phyloP scores from a whole-genome alignment of 768 basidiomycete species.

The Mycena kentingensis region DNA sequence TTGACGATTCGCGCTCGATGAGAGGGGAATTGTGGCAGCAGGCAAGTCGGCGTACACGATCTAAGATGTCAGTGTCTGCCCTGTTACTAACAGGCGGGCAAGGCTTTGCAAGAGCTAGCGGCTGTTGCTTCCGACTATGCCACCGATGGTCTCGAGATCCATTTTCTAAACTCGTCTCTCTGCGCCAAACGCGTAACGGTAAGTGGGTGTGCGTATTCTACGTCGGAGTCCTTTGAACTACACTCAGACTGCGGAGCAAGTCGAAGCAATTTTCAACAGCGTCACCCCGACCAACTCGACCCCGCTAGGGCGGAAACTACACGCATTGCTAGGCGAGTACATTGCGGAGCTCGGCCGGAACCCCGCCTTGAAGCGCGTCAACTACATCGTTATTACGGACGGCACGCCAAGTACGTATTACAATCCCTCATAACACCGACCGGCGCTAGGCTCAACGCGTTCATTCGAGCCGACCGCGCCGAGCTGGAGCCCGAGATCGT shows the following conservation, averaged over 20 bases:
- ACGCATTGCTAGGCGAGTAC: slow-evolving; percentile 16
- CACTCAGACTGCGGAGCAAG: slow-evolving; percentile 15
- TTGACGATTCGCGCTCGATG: slow-evolving; percentile 63
- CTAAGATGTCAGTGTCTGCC: neutral
- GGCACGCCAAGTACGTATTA: slow-evolving; percentile 50
- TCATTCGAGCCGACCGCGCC: slow-evolving; percentile 22
- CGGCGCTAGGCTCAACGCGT: too few relatives aligned
- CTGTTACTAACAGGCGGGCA: slow-evolving; percentile 44
- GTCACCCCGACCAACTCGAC: slow-evolving; percentile 18
- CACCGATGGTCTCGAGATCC: slow-evolving; percentile 54
- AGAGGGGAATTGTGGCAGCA: slow-evolving; percentile 45
- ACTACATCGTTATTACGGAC: slow-evolving; percentile 58
- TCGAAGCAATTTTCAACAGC: slow-evolving; percentile 19
- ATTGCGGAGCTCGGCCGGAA: slow-evolving; percentile 13
- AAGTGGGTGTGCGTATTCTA: slow-evolving; percentile 33
- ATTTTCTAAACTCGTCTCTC: slow-evolving; percentile 50
- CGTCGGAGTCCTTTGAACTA: slow-evolving; percentile 16
- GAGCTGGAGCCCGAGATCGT: slow-evolving; percentile 45
- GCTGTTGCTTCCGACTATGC: slow-evolving; percentile 47
- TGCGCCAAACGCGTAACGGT: slow-evolving; percentile 36
- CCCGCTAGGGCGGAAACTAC: slow-evolving; percentile 21
- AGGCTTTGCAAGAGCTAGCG: slow-evolving; percentile 47
- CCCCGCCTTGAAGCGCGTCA: slow-evolving; percentile 44
- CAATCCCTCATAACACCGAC: too few relatives aligned
- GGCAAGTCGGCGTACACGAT: slow-evolving; percentile 29